phyloP scores from a whole-genome alignment of 1,284 basidiomycete genomes.

The Trametes hirsuta region DNA sequence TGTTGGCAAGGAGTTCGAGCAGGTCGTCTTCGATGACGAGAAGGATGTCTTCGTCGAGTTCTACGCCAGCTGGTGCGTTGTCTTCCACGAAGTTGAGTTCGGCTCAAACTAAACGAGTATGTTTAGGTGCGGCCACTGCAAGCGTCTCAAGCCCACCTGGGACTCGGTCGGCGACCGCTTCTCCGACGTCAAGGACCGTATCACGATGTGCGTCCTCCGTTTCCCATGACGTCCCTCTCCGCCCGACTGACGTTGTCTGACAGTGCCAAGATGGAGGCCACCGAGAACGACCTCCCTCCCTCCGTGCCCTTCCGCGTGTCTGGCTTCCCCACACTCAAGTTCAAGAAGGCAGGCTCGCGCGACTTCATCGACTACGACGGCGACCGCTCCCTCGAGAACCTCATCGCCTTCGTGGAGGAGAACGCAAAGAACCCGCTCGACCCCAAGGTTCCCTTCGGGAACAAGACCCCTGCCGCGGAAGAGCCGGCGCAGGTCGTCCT shows the following conservation, averaged over 20 bases:
- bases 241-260: conserved; percentile 9
- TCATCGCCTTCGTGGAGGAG: conserved; percentile 85
- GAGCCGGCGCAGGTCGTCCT: conserved; percentile 27
- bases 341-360: conserved; percentile 87
- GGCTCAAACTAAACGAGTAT: background rate
- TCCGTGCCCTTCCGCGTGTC: conserved; percentile 83
- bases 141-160: conserved; percentile 95
- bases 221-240: background rate
- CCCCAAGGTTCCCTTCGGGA: conserved; percentile 37
- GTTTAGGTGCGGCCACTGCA: conserved; percentile 90
- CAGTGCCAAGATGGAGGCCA: conserved; percentile 95
- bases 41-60: conserved; percentile 99
- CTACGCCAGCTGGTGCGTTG: conserved; percentile 91
- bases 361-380: conserved; percentile 94
- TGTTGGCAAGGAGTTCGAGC: conserved; percentile 90
- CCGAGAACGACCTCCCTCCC: conserved; percentile 94
- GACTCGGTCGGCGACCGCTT: conserved; percentile 91
- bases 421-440: conserved; percentile 75
- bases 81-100: background rate
- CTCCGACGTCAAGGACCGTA: conserved; percentile 72
- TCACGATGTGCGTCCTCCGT: conserved; percentile 73
- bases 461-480: conserved; percentile 26
- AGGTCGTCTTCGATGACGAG: conserved; percentile 81
- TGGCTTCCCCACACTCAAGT: conserved; percentile 97
- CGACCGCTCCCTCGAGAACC: conserved; percentile 85